phyloP scores from a whole-genome alignment of 2,329 filamentous ascomycete genomes.

The Nannizziopsis barbatae region DNA sequence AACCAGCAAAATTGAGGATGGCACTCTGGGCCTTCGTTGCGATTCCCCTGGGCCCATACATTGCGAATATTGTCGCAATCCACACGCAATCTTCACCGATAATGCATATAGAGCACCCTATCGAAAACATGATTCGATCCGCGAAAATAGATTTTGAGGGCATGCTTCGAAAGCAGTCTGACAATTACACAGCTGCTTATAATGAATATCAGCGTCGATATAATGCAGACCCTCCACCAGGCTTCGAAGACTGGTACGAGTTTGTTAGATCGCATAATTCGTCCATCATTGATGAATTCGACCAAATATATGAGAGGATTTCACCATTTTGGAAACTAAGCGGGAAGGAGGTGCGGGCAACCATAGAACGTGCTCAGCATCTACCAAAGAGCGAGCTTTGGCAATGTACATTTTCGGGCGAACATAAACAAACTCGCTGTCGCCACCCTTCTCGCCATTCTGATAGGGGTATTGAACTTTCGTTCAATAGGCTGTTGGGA shows the following conservation, averaged over 20 bases:
- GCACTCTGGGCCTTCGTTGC: slow-evolving; percentile 7
- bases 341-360: slow-evolving; percentile 5
- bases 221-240: slow-evolving; percentile 6
- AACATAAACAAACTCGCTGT: slow-evolving; percentile 1
- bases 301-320: slow-evolving; percentile 6
- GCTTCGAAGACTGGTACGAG: slow-evolving; percentile 10
- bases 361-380: slow-evolving; percentile 1
- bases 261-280: slow-evolving; percentile 11
- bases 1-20: slow-evolving; percentile 1
- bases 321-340: slow-evolving; percentile 11
- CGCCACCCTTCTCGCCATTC: slow-evolving; percentile 4
- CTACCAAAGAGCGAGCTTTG: slow-evolving; percentile 5
- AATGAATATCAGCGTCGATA: slow-evolving; percentile 9
- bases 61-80: slow-evolving; percentile 5
- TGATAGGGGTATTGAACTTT: slow-evolving; percentile 7
- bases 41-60: slow-evolving; percentile 3
- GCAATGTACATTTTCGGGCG: slow-evolving; percentile 6
- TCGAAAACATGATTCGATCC: slow-evolving; percentile 5
- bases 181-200: slow-evolving; percentile 6
- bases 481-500: slow-evolving; percentile 7
- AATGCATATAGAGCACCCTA: neutral
- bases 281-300: slow-evolving; percentile 13
- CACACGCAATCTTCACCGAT: neutral
- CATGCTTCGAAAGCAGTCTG: slow-evolving; percentile 5
- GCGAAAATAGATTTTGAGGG: neutral